Base-by-base conservation (phyloP, 176 grass and related monocot genomes). In the Thalia dealbata region DNA sequence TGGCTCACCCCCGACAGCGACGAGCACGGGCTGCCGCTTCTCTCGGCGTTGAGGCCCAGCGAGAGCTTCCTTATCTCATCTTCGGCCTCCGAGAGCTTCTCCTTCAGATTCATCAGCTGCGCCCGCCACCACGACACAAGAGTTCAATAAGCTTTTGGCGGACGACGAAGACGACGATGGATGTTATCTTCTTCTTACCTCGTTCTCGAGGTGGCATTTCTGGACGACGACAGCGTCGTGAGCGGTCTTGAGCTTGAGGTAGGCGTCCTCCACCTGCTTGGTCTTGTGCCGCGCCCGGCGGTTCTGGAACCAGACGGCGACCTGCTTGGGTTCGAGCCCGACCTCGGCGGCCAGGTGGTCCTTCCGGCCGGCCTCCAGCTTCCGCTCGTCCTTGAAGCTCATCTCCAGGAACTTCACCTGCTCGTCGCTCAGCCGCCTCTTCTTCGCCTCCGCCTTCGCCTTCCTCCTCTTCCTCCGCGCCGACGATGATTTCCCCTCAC, bases 221-320 rank as follows among this genome's bases (percentile, higher is more conserved):
- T 86, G 81, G 15, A 96, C 61, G 54, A 96, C 78, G 54, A 76
- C 77, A 6, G 89, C 73, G 78, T 96, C 92, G 65, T 96, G 92
- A 15, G 92, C 86, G 14, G 86, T 79, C 70, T 82, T 86, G 62
- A 96, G 92, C 82, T 87, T 89, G 78, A 60, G 13, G 81, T 85
- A 96, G 82, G 91, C 92, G 66, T 92, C 86, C 77, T 92, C 89
- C 29, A 96, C 81, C 77, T 92, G 86, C 82, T 96, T 96, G 80
- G 73, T 88, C 84, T 96, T 96, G 92, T 92, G 87, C 52, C 92
- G 82, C 0, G 92, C 92, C 26, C 92, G 84, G 50, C 92, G 86
- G 80, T 96, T 96, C 86, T 96, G 89, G 75, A 96, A 96, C 92
- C 92, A 96, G 27, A 96, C 86, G 23, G 92, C 92, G 24, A 96